Evolutionary conservation across 2,329 filamentous ascomycete species (phyloP).

Genomic region (Acrodontium crateriforme): DNA sequence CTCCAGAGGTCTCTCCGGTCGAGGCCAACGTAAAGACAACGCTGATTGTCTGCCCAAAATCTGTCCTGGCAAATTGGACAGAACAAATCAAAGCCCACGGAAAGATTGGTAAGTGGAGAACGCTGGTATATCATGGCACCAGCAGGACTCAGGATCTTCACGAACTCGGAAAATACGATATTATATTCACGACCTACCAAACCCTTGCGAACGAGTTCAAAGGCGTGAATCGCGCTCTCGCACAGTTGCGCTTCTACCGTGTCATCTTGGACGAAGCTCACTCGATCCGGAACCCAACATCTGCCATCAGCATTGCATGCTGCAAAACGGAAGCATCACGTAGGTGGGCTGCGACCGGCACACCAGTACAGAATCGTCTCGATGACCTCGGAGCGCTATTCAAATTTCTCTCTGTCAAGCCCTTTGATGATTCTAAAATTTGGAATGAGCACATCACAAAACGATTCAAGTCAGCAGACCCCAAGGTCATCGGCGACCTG

Average conservation of each 20-base stretch:
- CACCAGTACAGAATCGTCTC: slow-evolving; percentile 84
- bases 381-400: slow-evolving; percentile 81
- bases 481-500: slow-evolving; percentile 70
- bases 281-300: slow-evolving; percentile 74
- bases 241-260: slow-evolving; percentile 74
- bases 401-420: slow-evolving; percentile 69
- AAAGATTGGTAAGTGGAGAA: slow-evolving; percentile 47
- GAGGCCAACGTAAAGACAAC: slow-evolving; percentile 62
- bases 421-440: slow-evolving; percentile 64
- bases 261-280: slow-evolving; percentile 92
- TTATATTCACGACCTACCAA: slow-evolving; percentile 87
- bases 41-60: slow-evolving; percentile 75
- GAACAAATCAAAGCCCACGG: slow-evolving; percentile 80
- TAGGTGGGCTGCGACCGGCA: slow-evolving; percentile 95
- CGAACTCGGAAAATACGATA: slow-evolving; percentile 58
- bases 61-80: slow-evolving; percentile 88
- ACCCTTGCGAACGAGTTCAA: slow-evolving; percentile 61
- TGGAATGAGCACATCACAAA: slow-evolving; percentile 71
- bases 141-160: slow-evolving; percentile 56
- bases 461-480: slow-evolving; percentile 77
- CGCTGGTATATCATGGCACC: slow-evolving; percentile 76
- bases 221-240: slow-evolving; percentile 28
- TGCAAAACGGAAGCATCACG: slow-evolving; percentile 65
- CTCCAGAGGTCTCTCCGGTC: slow-evolving; percentile 22
- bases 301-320: slow-evolving; percentile 71